Evolutionary conservation across 2,329 filamentous ascomycete genomes (phyloP), one percentile per base, ranked within the genome.

Genomic region (Exophiala alcalophila): DNA sequence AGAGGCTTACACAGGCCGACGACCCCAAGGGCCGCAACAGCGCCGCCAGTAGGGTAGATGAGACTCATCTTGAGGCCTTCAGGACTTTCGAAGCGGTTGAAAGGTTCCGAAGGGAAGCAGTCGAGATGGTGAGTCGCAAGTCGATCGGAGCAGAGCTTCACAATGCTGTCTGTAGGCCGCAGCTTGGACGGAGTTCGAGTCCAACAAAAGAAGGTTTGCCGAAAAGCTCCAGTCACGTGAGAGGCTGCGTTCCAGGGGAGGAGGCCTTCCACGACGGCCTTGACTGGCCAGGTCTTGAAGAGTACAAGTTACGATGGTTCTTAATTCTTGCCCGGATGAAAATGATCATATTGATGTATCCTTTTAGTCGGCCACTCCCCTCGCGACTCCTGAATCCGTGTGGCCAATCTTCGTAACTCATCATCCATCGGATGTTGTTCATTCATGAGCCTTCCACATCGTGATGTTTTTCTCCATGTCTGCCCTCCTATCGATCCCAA

Each of bases 1-100:
- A 39, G 14, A 27, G 33, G 71, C 86, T 67, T 78, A 94, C 87
- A 92, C 66, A 81, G 73, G 75, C 84, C 86, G 59, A 90, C 80
- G 48, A 92, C 74, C 44, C 77, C 71, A 59, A 90, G 71, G 61
- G 84, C 80, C 57, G 81, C 76, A 58, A 77, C 76, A 62, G 80
- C 74, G 67, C 80, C 78, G 67, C 83, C 81, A 59, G 79, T 66
- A 60, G 82, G 80, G 71, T 91, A 90, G 50, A 63, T 70, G 63
- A 84, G 75, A 77, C 81, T 81, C 86, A 91, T 91, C 57, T 40
- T 54, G 45, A 37, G 33, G n/a, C 29, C 44, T 35, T n/a, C 12
- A 15, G 5, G 24, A 14, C 6, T 34, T 33, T 12, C 5, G 12
- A 26, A 19, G 20, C 29, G 18, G 14, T n/a, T 21, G 20, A 24